Percentiles rank a stretch among this genome's conserved stretches.
phyloP scores from a whole-genome alignment of 1,284 basidiomycete genomes.

The Phylloporus sp. region DNA sequence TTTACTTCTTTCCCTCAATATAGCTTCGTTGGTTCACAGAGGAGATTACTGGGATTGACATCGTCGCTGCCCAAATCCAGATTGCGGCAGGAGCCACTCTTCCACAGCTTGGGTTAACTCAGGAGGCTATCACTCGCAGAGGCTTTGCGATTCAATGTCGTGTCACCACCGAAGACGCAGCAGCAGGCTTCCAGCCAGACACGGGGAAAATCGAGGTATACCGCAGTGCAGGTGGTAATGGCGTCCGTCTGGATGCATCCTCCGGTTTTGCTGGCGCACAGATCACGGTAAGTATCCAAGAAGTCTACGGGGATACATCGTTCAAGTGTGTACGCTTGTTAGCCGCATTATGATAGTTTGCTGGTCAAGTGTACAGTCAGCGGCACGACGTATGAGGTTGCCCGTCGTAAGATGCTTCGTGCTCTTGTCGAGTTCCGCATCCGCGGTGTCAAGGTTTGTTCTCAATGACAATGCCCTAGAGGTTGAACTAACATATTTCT shows the following conservation, averaged over 20 bases:
- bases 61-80: constrained; percentile 98
- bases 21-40: constrained; percentile 55
- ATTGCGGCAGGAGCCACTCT: constrained; percentile 97
- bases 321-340: constrained; percentile 5
- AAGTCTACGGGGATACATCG: not conserved
- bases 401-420: constrained; percentile 98
- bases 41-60: constrained; percentile 99
- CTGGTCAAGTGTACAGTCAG: constrained; percentile 97
- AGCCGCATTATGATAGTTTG: constrained; percentile 98
- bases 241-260: constrained; percentile 95
- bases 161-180: constrained; percentile 98
- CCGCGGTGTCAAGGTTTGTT: constrained; percentile 89
- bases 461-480: constrained; percentile 3
- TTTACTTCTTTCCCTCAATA: constrained; percentile 13
- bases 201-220: constrained; percentile 99
- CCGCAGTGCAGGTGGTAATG: constrained; percentile 97
- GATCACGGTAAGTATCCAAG: constrained; percentile 79
- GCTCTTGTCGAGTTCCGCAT: constrained; percentile 99
- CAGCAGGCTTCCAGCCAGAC: constrained; percentile 93
- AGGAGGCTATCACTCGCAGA: constrained; percentile 94
- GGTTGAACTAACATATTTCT: constrained; percentile 5
- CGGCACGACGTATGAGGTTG: constrained; percentile 98
- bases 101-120: constrained; percentile 94
- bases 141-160: constrained; percentile 99
- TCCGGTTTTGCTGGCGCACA: constrained; percentile 99